Conservation (phyloP, 768 basidiomycete genomes). For the Lactarius deliciosus region DNA sequence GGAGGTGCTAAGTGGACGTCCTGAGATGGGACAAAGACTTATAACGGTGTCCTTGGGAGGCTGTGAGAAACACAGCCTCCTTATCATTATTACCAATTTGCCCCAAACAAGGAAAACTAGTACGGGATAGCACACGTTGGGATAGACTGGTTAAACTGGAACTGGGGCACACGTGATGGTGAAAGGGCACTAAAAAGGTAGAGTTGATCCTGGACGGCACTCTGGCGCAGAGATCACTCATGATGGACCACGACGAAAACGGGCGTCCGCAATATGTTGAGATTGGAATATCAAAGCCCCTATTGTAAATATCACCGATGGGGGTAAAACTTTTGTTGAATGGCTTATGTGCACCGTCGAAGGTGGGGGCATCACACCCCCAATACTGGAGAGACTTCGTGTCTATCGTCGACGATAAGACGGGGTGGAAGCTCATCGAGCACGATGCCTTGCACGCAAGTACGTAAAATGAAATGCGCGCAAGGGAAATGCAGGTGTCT, state of each 20-base stretch:
- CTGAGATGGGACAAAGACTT: background rate
- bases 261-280: background rate
- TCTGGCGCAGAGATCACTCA: background rate
- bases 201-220: background rate
- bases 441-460: background rate
- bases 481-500: background rate
- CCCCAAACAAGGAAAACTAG: background rate
- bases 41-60: constrained; percentile 13
- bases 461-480: constrained; percentile 13
- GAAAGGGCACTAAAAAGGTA: background rate
- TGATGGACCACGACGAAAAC: constrained; percentile 1
- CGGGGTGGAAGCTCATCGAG: background rate
- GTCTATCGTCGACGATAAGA: background rate
- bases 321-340: background rate
- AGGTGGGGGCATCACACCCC: background rate
- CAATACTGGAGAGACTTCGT: background rate
- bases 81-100: constrained; percentile 5
- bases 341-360: background rate
- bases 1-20: background rate
- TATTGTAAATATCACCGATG: constrained; percentile 2
- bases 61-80: constrained; percentile 9
- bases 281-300: background rate
- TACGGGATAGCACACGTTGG: background rate
- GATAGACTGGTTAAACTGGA: background rate
- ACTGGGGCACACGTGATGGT: constrained; percentile 1